phyloP scores from a whole-genome alignment of 2,329 filamentous ascomycete species.

The Thermomyces lanuginosus region DNA sequence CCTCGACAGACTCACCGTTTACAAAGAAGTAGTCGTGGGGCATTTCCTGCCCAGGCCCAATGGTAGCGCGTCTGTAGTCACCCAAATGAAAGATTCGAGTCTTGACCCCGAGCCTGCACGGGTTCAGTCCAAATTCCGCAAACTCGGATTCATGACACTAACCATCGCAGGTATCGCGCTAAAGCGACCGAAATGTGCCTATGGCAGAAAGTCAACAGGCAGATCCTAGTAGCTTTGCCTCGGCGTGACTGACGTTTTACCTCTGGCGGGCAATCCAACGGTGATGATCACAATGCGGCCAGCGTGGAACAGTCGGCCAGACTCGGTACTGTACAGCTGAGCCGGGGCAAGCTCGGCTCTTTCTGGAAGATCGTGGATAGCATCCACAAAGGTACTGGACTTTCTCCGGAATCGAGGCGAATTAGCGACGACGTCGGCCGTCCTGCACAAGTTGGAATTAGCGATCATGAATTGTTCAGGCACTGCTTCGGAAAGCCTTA shows the following conservation, averaged over 20 bases:
- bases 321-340: conserved; percentile 96
- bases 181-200: conserved; percentile 92
- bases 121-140: conserved; percentile 7
- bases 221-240: conserved; percentile 2
- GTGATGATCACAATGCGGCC: conserved; percentile 95
- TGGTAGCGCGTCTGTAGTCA: conserved; percentile 83
- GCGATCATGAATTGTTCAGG: background rate
- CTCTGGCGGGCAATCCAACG: conserved; percentile 82
- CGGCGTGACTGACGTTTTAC: conserved; percentile 58
- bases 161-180: conserved; percentile 84
- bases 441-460: conserved; percentile 36
- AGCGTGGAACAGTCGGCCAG: conserved; percentile 88
- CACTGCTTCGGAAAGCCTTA: conserved; percentile 14
- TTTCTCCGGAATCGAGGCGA: conserved; percentile 78
- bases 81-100: conserved; percentile 95
- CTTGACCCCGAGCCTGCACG: conserved; percentile 76
- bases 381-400: conserved; percentile 93
- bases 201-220: conserved; percentile 4
- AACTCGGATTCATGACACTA: conserved; percentile 19
- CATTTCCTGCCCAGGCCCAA: conserved; percentile 66
- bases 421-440: conserved; percentile 80
- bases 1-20: conserved; percentile 39
- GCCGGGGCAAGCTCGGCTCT: conserved; percentile 77
- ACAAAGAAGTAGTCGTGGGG: conserved; percentile 97
- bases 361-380: conserved; percentile 82